Conservation (phyloP, 257 asterid species). For the Striga asiatica region DNA sequence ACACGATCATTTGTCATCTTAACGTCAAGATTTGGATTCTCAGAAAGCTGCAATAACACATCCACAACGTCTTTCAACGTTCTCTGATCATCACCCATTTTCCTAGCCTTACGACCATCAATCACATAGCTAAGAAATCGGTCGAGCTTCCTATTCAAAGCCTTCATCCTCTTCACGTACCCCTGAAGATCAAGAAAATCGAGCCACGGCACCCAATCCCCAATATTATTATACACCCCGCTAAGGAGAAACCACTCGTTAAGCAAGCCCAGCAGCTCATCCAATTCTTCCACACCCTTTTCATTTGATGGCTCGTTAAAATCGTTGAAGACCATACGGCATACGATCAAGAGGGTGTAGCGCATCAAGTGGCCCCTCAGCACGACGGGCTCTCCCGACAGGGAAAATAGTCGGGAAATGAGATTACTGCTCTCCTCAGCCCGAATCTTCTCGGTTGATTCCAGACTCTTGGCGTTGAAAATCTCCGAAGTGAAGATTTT, state of each 20-base stretch:
- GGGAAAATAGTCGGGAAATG: conserved; percentile 9
- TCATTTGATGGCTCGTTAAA: conserved; percentile 1
- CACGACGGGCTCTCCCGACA: conserved; percentile 16
- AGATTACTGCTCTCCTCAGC: conserved; percentile 24
- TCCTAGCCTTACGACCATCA: conserved; percentile 15
- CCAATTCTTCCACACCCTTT: neutral
- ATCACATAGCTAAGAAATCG: conserved; percentile 20
- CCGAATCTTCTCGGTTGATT: conserved; percentile 22
- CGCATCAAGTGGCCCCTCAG: conserved; percentile 18
- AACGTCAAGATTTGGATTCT: conserved; percentile 24
- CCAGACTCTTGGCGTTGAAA: conserved; percentile 19
- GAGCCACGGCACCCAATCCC: conserved; percentile 50
- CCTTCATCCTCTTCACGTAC: conserved; percentile 32
- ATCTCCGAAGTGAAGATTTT: conserved; percentile 19
- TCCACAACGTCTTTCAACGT: conserved; percentile 14
- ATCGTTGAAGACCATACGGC: conserved; percentile 13
- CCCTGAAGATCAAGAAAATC: conserved; percentile 31
- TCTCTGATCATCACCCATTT: too few species aligned
- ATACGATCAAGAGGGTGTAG: conserved; percentile 12
- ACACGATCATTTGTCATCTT: conserved; percentile 22
- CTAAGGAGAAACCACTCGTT: conserved; percentile 27
- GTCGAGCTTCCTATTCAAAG: conserved; percentile 19
- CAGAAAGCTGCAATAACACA: conserved; percentile 12
- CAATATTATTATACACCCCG: conserved; percentile 25
- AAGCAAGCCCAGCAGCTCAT: conserved; percentile 21